Evolutionary conservation across 169 alveolate genomes (phyloP), one percentile per base, ranked within the genome.

Genomic region (Theileria annulata): DNA sequence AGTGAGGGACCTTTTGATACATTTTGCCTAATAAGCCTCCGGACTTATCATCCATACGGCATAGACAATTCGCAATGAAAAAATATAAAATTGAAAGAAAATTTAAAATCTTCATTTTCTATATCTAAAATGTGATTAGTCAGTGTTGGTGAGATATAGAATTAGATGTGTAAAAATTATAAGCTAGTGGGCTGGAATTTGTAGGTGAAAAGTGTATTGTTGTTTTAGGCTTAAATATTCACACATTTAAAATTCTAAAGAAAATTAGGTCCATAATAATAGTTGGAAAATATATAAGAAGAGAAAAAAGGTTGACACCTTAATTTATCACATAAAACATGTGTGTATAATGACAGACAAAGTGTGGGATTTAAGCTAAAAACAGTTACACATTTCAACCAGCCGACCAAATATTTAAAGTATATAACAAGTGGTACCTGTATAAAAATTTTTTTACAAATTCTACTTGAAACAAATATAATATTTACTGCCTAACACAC

Each of bases 401-500:
- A 62, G n/a, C 71, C 67, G 31, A 17, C 10, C 1, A 15, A 6
- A 62, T 62, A 62, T 19, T 15, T 62, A 21, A 62, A n/a, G 17
- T 62, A 62, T 6, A 62, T 62, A 62, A 28, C 25, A 30, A 31
- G 37, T 15, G 4, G 3, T 62, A 62, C 71, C 71, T 62, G 71
- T 62, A 28, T 6, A n/a, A 17, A 23, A 30, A 62, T 6, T 6
- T 23, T 27, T 62, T n/a, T 62, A 62, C 25, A 62, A 62, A 62
- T 62, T 23, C 31, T 23, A 62, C 25, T 62, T 23, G 19, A 62
- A 30, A 62, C 23, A 6, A 62, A 62, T 62, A 62, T n/a, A 62
- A 62, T 62, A 62, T 62, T 17, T 28, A 27, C 71, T 62, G 71
- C 25, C 71, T 62, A 62, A 8, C 31, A 62, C 71, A 62, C 71